A percentile compares a stretch with the other conserved stretches of the same genome.
phyloP scores from a whole-genome alignment of 208 protist genomes.

The Willaertia magna region DNA sequence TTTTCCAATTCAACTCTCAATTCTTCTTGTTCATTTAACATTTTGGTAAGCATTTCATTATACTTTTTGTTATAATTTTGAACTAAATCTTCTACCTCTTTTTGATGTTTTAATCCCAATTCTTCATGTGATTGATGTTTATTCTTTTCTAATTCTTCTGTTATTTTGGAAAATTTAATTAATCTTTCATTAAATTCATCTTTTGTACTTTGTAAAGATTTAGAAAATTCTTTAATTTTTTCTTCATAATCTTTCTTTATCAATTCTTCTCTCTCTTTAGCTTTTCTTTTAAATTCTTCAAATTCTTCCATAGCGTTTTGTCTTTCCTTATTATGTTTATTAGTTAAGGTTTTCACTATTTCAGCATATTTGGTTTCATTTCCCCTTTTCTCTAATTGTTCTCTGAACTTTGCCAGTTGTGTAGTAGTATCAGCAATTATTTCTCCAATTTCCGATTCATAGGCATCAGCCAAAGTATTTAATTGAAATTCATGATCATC shows the following conservation, averaged over 20 bases:
- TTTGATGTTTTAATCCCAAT: conserved; percentile 26
- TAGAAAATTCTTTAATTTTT: conserved; percentile 7
- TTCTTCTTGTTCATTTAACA: conserved; percentile 58
- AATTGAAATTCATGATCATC: conserved; percentile 76
- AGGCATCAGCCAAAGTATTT: conserved; percentile 42
- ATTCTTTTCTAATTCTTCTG: conserved; percentile 15
- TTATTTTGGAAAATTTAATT: neutral
- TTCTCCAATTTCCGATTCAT: conserved; percentile 62
- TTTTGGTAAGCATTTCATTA: conserved; percentile 70
- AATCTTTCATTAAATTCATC: conserved; percentile 8
- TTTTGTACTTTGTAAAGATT: neutral
- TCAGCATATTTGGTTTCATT: conserved; percentile 29
- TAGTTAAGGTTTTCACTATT: conserved; percentile 22
- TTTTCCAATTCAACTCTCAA: conserved; percentile 42
- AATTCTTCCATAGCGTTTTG: conserved; percentile 37
- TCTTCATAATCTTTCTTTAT: conserved; percentile 3
- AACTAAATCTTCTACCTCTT: conserved; percentile 52
- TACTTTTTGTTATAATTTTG: conserved; percentile 76
- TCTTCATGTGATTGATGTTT: conserved; percentile 32
- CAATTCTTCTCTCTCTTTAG: conserved; percentile 32
- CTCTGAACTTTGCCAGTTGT: conserved; percentile 36
- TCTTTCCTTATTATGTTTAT: conserved; percentile 34
- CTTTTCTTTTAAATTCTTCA: conserved; percentile 30
- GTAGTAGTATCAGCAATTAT: conserved; percentile 49
- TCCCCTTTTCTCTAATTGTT: conserved; percentile 39